Evolutionary conservation across 2,329 filamentous ascomycete species (phyloP), one percentile per base, ranked within the genome.

Genomic region (Daldinia sp.): DNA sequence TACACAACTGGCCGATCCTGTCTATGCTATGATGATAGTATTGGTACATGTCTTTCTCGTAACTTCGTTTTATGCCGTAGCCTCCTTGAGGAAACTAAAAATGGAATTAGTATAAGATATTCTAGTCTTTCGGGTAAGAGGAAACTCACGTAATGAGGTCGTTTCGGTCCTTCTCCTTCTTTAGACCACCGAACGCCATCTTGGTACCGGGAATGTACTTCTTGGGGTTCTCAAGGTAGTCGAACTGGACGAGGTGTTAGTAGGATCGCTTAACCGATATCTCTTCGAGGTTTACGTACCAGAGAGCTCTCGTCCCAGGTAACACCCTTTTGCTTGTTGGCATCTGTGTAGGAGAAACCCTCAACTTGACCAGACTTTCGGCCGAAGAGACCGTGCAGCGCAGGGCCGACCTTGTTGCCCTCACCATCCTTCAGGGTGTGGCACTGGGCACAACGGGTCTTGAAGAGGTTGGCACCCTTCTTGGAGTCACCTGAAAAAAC

Each of bases 191-290:
- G 80, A 98, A 99, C 76, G 95, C 95, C 95, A 99, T 99, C 93
- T 98, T 99, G 85, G 95, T 99, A 74, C 95, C 95, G 74, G 95
- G 95, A 71, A 99, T 97, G 89, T 94, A 99, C 88, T 98, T 98
- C 91, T 99, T 99, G 84, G 95, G 95, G 91, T 98, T 98, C 89
- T 99, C 95, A 77, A 99, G 94, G 90, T 99, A 99, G 72, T 90
- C 87, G 83, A 97, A 98, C 92, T 94, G 74, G 32, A 13, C 8
- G 21, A 17, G 25, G 9, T 6, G 64, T 74, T 62, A 74, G 65
- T 27, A n/a, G 62, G 17, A 19, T 15, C 43, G 48, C 27, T 29
- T 21, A 11, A 52, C 13, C 9, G 21, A 11, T 11, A 30, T 35
- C 17, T 11, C 50, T 29, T 10, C 49, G 30, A 37, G 37, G 58